A percentile compares a stretch with the other conserved stretches of the same genome.
Conservation (phyloP, 805 yeast genomes). For the Hemisphaericaspora nanyangensis region DNA sequence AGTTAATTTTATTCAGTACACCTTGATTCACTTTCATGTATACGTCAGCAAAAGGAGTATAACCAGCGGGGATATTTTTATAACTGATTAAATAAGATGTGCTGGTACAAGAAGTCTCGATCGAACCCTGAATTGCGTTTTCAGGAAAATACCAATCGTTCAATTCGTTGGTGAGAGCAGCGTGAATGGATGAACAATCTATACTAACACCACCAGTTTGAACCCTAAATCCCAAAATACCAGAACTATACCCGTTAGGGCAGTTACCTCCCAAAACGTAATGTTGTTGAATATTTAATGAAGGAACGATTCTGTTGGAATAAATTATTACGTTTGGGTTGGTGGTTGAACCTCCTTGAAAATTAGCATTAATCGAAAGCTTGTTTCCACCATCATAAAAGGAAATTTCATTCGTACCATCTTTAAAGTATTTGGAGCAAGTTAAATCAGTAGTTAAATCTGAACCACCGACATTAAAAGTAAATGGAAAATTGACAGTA, state of each 20-base stretch:
- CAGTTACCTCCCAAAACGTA: slow-evolving; percentile 14
- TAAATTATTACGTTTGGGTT: background rate
- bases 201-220: slow-evolving; percentile 6
- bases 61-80: slow-evolving; percentile 25
- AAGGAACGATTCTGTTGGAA: slow-evolving; percentile 10
- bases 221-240: slow-evolving; percentile 18
- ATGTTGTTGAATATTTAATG: slow-evolving; percentile 9
- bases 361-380: slow-evolving; percentile 9
- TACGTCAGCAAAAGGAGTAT: slow-evolving; percentile 19
- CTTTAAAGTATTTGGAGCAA: slow-evolving; percentile 13
- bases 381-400: slow-evolving; percentile 14
- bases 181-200: slow-evolving; percentile 19
- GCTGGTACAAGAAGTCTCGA: slow-evolving; percentile 14
- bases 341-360: slow-evolving; percentile 6
- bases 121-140: slow-evolving; percentile 2
- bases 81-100: slow-evolving; percentile 10
- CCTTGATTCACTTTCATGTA: slow-evolving; percentile 2
- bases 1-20: background rate
- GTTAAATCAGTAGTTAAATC: slow-evolving; percentile 13
- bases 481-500: slow-evolving; percentile 16
- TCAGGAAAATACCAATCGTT: slow-evolving; percentile 20
- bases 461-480: slow-evolving; percentile 19
- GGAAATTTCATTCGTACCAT: slow-evolving; percentile 18
- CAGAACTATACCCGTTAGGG: slow-evolving; percentile 18
- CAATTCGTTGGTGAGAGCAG: slow-evolving; percentile 16